phyloP scores from a whole-genome alignment of 176 grass and related monocot species.

The Avena eriantha region DNA sequence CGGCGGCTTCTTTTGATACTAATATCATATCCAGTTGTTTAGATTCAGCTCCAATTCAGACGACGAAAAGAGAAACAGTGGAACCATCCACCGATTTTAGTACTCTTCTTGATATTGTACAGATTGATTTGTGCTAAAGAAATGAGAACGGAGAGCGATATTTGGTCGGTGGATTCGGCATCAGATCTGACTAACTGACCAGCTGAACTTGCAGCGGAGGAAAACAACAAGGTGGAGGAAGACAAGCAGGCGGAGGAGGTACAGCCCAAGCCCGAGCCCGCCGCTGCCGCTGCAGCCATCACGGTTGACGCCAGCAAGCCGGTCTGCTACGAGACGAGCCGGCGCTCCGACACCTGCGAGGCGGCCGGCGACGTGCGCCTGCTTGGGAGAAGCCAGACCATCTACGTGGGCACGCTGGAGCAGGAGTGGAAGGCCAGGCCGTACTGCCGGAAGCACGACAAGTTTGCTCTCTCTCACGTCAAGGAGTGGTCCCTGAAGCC shows the following conservation, averaged over 20 bases:
- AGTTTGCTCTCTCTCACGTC: slow-evolving; percentile 45
- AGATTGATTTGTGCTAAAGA: background rate
- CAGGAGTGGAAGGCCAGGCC: slow-evolving; percentile 57
- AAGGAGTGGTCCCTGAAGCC: slow-evolving; percentile 64
- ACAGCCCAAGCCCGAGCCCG: background rate
- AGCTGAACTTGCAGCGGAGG: slow-evolving; percentile 13
- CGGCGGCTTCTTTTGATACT: background rate
- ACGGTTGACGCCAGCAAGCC: background rate
- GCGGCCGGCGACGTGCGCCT: slow-evolving; percentile 64
- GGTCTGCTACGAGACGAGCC: slow-evolving; percentile 63
- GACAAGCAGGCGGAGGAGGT: slow-evolving; percentile 24
- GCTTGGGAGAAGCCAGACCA: slow-evolving; percentile 31
- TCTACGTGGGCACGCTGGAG: slow-evolving; percentile 43
- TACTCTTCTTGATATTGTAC: background rate
- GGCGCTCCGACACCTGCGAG: slow-evolving; percentile 65
- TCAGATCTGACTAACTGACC: slow-evolving; percentile 57
- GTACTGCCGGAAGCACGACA: slow-evolving; percentile 68
- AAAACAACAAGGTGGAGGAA: slow-evolving; percentile 9
- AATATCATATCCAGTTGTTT: background rate
- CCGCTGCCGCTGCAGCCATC: background rate
- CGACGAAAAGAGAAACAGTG: background rate
- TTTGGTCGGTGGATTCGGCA: background rate
- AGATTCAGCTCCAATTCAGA: slow-evolving; percentile 11
- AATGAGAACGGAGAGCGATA: background rate
- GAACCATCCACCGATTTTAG: slow-evolving; percentile 32